phyloP scores from a whole-genome alignment of 2,329 filamentous ascomycete species.

The Aspergillus latus region DNA sequence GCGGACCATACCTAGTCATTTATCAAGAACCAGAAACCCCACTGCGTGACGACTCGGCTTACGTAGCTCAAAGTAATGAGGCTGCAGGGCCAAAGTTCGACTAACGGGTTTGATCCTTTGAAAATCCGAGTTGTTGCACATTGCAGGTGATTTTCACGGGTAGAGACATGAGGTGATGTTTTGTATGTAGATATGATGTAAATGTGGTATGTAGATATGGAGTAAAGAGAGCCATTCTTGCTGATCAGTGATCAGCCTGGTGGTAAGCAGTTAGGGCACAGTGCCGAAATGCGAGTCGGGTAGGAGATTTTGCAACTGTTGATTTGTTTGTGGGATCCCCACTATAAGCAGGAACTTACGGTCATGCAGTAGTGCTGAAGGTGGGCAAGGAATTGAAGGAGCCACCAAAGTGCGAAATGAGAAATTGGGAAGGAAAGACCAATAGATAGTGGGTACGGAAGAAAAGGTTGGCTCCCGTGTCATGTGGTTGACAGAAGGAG shows the following conservation, averaged over 20 bases:
- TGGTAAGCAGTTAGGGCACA: conserved; percentile 7
- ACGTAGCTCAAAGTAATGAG: conserved; percentile 19
- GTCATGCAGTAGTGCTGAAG: background rate
- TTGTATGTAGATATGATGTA: background rate
- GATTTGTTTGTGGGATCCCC: background rate
- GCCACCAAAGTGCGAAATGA: too few relatives aligned
- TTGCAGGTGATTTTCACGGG: background rate
- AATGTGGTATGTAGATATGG: background rate
- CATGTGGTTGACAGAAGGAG: conserved; percentile 3
- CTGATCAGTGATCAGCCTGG: background rate
- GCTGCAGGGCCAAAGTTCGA: background rate
- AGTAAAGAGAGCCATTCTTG: background rate
- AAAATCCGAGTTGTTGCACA: background rate
- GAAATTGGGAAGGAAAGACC: background rate
- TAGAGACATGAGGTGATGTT: background rate
- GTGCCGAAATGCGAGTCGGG: conserved; percentile 10
- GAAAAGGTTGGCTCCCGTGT: background rate
- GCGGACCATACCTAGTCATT: background rate
- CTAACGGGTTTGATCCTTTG: background rate
- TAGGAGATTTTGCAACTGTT: background rate
- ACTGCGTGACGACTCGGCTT: conserved; percentile 25
- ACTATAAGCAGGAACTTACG: background rate
- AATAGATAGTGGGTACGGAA: background rate
- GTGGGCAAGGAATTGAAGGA: background rate
- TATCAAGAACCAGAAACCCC: conserved; percentile 12